A percentile compares a stretch with the other conserved stretches of the same genome.
These are phyloP conservation scores for Tetrastigma voinierianum DNA, from an alignment of 164 flowering plant species.

Conservation along the genomic window DNA sequence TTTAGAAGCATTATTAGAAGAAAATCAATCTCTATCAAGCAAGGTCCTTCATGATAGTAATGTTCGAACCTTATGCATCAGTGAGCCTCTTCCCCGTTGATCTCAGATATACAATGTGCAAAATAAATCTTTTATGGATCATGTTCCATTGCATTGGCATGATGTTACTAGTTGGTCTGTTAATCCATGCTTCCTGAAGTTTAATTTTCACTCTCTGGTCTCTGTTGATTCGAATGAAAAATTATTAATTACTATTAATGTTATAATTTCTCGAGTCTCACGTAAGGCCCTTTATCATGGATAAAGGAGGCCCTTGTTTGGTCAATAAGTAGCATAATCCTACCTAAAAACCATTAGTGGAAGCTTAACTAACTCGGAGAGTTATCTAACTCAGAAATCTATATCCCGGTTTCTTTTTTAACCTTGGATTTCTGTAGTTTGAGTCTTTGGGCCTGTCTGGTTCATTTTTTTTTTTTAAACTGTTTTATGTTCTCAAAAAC, in stretches of 20 bases:
- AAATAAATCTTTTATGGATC: not conserved
- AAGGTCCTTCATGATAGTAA: slow-evolving; percentile 63
- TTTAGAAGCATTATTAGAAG: slow-evolving; percentile 65
- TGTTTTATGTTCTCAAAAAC: too few relatives aligned
- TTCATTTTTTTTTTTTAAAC: too few relatives aligned
- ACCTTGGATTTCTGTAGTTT: not conserved
- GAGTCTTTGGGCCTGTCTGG: too few relatives aligned
- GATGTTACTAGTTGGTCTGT: not conserved
- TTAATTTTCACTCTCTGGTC: not conserved
- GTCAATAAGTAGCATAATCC: not conserved
- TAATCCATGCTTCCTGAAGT: too few relatives aligned
- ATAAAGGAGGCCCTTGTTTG: not conserved
- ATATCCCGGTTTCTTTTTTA: not conserved
- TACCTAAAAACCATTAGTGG: too few relatives aligned
- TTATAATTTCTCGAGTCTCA: too few relatives aligned
- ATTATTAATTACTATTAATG: not conserved
- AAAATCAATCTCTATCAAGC: slow-evolving; percentile 41
- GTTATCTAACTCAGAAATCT: not conserved
- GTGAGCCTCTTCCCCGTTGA: slow-evolving; percentile 44
- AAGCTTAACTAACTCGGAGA: not conserved
- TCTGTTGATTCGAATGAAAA: not conserved
- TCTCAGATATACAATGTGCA: slow-evolving; percentile 56
- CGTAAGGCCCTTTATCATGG: not conserved
- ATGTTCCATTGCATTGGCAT: not conserved
- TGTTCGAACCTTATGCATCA: slow-evolving; percentile 75